These are phyloP conservation scores for Boletus rubropictus DNA, from an alignment of 768 basidiomycete genomes.

Conservation along the genomic window DNA sequence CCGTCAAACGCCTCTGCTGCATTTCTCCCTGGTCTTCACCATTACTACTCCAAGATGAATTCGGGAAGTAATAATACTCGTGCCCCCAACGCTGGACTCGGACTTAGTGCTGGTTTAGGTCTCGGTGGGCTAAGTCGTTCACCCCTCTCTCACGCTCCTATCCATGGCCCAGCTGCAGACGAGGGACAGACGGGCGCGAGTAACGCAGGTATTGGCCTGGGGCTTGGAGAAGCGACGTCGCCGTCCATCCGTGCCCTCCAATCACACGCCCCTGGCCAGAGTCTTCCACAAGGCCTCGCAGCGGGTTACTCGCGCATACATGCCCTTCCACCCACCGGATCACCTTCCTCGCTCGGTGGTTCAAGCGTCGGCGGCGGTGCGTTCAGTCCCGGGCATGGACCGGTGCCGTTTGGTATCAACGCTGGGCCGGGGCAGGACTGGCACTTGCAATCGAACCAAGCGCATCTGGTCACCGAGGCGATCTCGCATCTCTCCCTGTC, in stretches of 20 bases:
- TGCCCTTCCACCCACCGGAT: conserved; percentile 46
- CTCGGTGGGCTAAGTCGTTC: conserved; percentile 27
- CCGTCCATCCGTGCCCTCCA: conserved; percentile 78
- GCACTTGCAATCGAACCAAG: conserved; percentile 25
- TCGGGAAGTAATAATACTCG: conserved; percentile 25
- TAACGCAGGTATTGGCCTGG: conserved; percentile 17
- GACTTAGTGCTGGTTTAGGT: conserved; percentile 17
- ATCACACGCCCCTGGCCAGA: conserved; percentile 85
- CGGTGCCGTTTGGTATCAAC: conserved; percentile 28
- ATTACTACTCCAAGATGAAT: conserved; percentile 56
- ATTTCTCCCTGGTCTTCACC: conserved; percentile 69
- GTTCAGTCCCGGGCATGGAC: conserved; percentile 30
- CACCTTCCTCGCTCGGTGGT: conserved; percentile 30
- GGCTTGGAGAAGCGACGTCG: conserved; percentile 39
- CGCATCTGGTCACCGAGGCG: conserved; percentile 15
- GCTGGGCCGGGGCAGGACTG: conserved; percentile 25
- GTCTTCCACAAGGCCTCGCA: conserved; percentile 86
- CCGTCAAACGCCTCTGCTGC: conserved; percentile 80
- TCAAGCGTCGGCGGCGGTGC: conserved; percentile 26
- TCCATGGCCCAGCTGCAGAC: conserved; percentile 25
- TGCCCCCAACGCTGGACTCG: conserved; percentile 18
- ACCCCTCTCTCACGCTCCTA: conserved; percentile 25
- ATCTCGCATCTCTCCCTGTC: conserved; percentile 23
- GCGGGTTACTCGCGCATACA: conserved; percentile 90
- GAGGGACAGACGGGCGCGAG: conserved; percentile 16